Base-by-base conservation (phyloP, 441 rosid species). In the Erysimum pusillum region DNA sequence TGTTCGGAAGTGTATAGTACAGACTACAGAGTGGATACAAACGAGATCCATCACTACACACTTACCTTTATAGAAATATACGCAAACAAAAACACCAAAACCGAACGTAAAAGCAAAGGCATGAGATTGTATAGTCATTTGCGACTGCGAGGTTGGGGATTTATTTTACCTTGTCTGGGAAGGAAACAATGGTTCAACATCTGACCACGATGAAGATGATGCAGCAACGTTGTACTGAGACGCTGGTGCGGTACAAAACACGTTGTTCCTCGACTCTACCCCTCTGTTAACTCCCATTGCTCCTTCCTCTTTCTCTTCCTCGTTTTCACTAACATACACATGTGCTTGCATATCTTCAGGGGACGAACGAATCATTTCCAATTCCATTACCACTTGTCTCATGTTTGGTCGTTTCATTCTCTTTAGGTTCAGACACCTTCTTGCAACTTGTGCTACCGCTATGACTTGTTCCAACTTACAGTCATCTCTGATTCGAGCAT, bases 361-460 rank as follows among this genome's bases (percentile, higher is more conserved):
- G 28, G 62, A 57, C 41, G 62, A 22, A 39, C 52, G 52, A n/a
- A 68, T 68, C 22, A n/a, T 54, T 36, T 68, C 73, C 28, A 68
- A 41, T 11, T 68, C 73, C 73, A 39, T 54, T 1, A 63, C 54
- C 6, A 66, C 74, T 59, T 78, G 74, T 20, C 65, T 67, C 81
- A 78, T 78, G 18, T 35, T 72, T 51, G 81, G 77, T 10, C 69
- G 65, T 6, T 73, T 73, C 14, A 10, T 63, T 2, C 70, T 68
- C 5, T 73, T 63, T 42, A 73, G 4, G 46, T 67, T 58, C 41
- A 61, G 18, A 68, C 81, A 78, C 53, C n/a, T 66, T 39, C 28
- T 66, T 3, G 81, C 77, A 13, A 78, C 18, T 2, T 60, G 45
- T 12, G 81, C 74, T 14, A 36, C 46, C 8, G 63, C 52, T 2